Percentiles rank a stretch among this genome's conserved stretches.
These are phyloP conservation scores for Aspergillus novoparasiticus DNA, from an alignment of 2,329 filamentous ascomycete genomes.

Conservation along the genomic window DNA sequence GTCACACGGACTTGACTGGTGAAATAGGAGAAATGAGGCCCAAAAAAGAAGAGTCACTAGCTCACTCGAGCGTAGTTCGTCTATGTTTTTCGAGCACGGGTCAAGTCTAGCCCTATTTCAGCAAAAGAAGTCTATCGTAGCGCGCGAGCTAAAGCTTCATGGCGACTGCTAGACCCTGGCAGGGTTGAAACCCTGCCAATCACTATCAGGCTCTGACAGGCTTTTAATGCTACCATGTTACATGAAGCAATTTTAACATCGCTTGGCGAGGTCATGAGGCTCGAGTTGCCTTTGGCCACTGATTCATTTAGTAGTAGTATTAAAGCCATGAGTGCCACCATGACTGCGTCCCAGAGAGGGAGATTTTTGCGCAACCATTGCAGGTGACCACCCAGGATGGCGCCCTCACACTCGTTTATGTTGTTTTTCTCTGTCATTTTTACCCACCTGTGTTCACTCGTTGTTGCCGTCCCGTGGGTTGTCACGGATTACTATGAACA, in stretches of 20 bases:
- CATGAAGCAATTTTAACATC: not conserved
- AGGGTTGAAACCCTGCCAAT: not conserved
- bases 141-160: not conserved
- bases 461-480: conserved; percentile 33
- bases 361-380: not conserved
- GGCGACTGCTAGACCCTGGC: not conserved
- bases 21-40: not conserved
- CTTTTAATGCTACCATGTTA: not conserved
- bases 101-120: not conserved
- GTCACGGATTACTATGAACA: conserved; percentile 31
- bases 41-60: not conserved
- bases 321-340: not conserved
- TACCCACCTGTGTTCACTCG: conserved; percentile 17
- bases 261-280: not conserved
- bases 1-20: not conserved
- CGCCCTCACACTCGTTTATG: conserved; percentile 28
- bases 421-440: conserved; percentile 25
- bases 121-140: not conserved
- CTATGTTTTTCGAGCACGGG: not conserved
- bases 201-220: not conserved
- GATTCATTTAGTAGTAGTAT: not conserved
- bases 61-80: not conserved
- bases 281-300: not conserved
- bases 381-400: conserved; percentile 17
- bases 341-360: not conserved